Evolutionary conservation across 371 early-diverging fungal genomes (phyloP).

Genomic region (Mucor irregularis): DNA sequence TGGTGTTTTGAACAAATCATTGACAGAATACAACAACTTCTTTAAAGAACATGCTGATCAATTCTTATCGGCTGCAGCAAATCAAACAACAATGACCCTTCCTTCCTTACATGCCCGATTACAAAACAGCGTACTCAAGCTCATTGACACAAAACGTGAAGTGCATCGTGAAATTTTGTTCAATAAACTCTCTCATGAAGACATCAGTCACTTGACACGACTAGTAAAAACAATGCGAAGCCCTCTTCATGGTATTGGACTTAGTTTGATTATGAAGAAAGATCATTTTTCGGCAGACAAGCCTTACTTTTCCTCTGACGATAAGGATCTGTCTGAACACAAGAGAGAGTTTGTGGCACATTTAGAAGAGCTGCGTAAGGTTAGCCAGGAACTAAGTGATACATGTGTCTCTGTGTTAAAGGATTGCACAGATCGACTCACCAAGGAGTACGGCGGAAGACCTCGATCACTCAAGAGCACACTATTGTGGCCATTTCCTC

Average conservation of each 20-base stretch:
- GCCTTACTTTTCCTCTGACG: background rate
- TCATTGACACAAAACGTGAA: constrained; percentile 48
- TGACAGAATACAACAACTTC: constrained; percentile 31
- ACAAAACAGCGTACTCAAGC: constrained; percentile 26
- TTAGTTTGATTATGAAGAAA: constrained; percentile 29
- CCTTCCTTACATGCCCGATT: constrained; percentile 32
- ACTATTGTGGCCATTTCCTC: constrained; percentile 45
- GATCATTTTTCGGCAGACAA: constrained; percentile 1
- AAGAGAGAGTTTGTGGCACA: background rate
- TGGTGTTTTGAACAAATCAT: constrained; percentile 20
- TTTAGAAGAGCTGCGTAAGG: constrained; percentile 5
- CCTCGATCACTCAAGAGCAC: constrained; percentile 21
- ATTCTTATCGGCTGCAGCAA: constrained; percentile 18
- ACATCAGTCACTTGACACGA: constrained; percentile 32
- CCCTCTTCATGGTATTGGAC: constrained; percentile 42
- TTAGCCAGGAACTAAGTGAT: constrained; percentile 16
- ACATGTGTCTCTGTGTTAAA: constrained; percentile 7
- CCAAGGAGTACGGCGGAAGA: constrained; percentile 3
- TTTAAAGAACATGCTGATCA: constrained; percentile 38
- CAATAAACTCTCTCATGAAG: constrained; percentile 28
- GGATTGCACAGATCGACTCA: constrained; percentile 17
- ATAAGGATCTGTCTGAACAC: background rate
- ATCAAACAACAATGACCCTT: constrained; percentile 10
- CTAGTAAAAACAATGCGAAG: constrained; percentile 35
- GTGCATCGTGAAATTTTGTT: constrained; percentile 41